A percentile compares a stretch with the other conserved stretches of the same genome.
Evolutionary conservation across 169 alveolate species (phyloP).

Genomic region (Blepharisma undulans): DNA sequence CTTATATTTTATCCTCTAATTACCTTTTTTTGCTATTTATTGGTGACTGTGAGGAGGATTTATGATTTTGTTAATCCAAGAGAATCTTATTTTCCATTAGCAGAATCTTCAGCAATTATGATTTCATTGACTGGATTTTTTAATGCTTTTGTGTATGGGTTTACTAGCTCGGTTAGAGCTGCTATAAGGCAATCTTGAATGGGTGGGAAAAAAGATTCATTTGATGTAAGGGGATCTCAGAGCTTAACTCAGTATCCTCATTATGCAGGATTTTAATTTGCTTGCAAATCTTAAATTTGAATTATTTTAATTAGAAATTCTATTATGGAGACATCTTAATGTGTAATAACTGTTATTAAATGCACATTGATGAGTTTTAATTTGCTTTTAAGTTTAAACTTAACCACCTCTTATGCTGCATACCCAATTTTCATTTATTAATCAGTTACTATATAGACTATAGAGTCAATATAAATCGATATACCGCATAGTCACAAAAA

Average conservation of each 20-base stretch:
- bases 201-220: background rate
- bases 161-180: background rate
- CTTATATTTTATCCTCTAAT: background rate
- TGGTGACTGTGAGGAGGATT: background rate
- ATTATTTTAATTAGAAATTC: no score
- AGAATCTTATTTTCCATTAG: background rate
- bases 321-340: no score
- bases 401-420: no score
- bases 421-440: no score
- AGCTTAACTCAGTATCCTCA: background rate
- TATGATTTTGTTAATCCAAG: background rate
- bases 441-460: no score
- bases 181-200: background rate
- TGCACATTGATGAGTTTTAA: no score
- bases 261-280: background rate
- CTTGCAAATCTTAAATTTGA: background rate
- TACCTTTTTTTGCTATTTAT: background rate
- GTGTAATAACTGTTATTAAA: no score
- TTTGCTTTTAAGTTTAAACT: no score
- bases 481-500: no score
- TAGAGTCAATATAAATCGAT: no score
- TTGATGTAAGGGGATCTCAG: background rate
- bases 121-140: background rate
- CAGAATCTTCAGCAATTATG: background rate
- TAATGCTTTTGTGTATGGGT: conserved; percentile 13